Percentiles rank a stretch among this genome's conserved stretches.
Evolutionary conservation across 805 yeast genomes (phyloP).

Genomic region (Sugiyamaella chiloensis): DNA sequence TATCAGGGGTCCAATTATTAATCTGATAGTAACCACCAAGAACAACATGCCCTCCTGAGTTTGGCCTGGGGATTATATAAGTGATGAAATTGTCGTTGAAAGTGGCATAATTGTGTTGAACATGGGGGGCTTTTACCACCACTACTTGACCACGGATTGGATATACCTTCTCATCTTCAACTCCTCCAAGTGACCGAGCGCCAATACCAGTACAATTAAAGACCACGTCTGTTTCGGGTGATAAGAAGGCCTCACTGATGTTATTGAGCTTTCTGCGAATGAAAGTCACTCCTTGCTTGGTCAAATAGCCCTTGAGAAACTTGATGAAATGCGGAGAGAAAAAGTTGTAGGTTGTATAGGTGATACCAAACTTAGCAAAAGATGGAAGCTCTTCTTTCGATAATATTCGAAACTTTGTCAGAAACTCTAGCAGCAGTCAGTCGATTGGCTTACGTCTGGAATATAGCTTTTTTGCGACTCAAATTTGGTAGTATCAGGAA

Average conservation of each 20-base stretch:
- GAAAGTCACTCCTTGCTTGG: slow-evolving; percentile 50
- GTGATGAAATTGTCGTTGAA: slow-evolving; percentile 49
- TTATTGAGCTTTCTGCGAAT: slow-evolving; percentile 46
- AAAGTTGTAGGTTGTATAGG: slow-evolving; percentile 62
- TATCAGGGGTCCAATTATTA: slow-evolving; percentile 59
- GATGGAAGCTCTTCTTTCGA: slow-evolving; percentile 42
- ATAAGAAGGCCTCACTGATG: slow-evolving; percentile 49
- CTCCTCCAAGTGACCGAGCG: slow-evolving; percentile 62
- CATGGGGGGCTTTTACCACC: slow-evolving; percentile 66
- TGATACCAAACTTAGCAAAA: slow-evolving; percentile 56
- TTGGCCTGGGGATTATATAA: slow-evolving; percentile 70
- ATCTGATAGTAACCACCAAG: slow-evolving; percentile 73
- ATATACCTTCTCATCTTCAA: slow-evolving; percentile 55
- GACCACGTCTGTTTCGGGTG: slow-evolving; percentile 41
- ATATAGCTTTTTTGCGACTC: slow-evolving; percentile 48
- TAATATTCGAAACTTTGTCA: slow-evolving; percentile 27
- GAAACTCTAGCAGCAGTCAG: not conserved
- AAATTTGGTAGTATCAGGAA: slow-evolving; percentile 44
- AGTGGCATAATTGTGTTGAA: slow-evolving; percentile 50
- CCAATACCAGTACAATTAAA: slow-evolving; percentile 81
- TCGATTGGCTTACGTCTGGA: slow-evolving; percentile 40
- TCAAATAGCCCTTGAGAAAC: slow-evolving; percentile 46
- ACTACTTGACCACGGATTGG: slow-evolving; percentile 83
- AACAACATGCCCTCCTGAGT: slow-evolving; percentile 60
- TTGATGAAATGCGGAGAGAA: slow-evolving; percentile 62